Evolutionary conservation across 306 rosid species (phyloP).

Genomic region (Dryas drummondii): DNA sequence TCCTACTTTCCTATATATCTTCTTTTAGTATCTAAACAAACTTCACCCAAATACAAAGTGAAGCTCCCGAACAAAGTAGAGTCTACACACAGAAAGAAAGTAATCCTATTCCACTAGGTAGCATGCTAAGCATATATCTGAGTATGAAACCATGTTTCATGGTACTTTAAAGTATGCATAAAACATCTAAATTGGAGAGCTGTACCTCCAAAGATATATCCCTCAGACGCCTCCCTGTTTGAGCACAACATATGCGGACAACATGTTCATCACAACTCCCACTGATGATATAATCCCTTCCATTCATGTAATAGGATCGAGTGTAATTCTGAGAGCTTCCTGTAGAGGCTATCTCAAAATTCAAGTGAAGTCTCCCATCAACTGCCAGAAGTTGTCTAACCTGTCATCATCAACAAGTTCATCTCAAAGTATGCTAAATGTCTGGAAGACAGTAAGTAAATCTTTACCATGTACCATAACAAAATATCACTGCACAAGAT

Average conservation of each 20-base stretch:
- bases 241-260: conserved; percentile 82
- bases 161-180: neutral
- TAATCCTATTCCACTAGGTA: neutral
- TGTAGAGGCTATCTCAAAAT: conserved; percentile 66
- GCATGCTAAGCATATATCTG: neutral
- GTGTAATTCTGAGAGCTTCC: conserved; percentile 78
- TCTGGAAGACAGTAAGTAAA: neutral
- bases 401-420: conserved; percentile 41
- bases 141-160: neutral
- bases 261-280: conserved; percentile 90
- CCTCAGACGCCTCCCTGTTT: conserved; percentile 77
- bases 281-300: conserved; percentile 78
- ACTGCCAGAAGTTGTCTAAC: conserved; percentile 75
- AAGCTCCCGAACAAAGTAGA: neutral
- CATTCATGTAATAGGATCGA: conserved; percentile 84
- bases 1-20: neutral
- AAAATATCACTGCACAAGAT: conserved; percentile 9
- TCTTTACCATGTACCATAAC: neutral
- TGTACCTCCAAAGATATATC: conserved; percentile 77
- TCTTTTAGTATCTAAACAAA: neutral
- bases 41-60: conserved; percentile 8
- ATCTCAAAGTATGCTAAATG: conserved; percentile 8
- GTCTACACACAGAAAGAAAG: neutral
- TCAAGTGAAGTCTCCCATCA: conserved; percentile 84
- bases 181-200: conserved; percentile 11